Evolutionary conservation across 768 basidiomycete species (phyloP), one percentile per base, ranked within the genome.

Genomic region (Suillus plorans): DNA sequence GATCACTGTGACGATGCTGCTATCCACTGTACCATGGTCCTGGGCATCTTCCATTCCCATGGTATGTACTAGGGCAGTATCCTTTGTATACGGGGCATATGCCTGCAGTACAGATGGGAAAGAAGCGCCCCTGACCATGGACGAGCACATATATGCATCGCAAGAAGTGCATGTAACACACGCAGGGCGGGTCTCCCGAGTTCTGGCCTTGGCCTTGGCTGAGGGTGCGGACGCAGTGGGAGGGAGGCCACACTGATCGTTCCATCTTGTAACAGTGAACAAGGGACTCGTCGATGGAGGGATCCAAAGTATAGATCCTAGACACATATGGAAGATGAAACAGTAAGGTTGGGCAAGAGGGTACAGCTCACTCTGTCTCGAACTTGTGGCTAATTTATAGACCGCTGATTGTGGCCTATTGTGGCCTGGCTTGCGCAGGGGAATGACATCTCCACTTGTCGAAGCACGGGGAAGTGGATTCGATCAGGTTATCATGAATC

Each of bases 1-100:
- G 65, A 53, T 50, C 52, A 34, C 76, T 73, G 76, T 63, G 56
- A 69, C 34, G 65, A 72, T 69, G 70, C 58, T 66, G 34, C 65
- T 73, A 71, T 37, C 67, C 64, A 66, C 73, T 59, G 69, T 60
- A 68, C 64, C 72, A 75, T 80, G 78, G 78, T 78, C 79, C 70
- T 75, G 70, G 73, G 73, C 78, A 77, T 83, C 80, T 83, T 83
- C 81, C 82, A 83, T 83, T 83, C 82, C 81, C 82, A 83, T 83
- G 82, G 82, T 83, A 83, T 81, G 79, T 80, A 79, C 80, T 77
- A 68, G 66, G 44, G 68, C 68, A 67, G 58, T 70, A 52, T 63
- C 68, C 72, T 70, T 73, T 69, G 69, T 70, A 72, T 72, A 63
- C 69, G 69, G 70, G 71, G 77, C 70, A 63, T 73, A 69, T 68